Evolutionary conservation across 129 eudicot species (phyloP).

Genomic region (Arctium lappa): DNA sequence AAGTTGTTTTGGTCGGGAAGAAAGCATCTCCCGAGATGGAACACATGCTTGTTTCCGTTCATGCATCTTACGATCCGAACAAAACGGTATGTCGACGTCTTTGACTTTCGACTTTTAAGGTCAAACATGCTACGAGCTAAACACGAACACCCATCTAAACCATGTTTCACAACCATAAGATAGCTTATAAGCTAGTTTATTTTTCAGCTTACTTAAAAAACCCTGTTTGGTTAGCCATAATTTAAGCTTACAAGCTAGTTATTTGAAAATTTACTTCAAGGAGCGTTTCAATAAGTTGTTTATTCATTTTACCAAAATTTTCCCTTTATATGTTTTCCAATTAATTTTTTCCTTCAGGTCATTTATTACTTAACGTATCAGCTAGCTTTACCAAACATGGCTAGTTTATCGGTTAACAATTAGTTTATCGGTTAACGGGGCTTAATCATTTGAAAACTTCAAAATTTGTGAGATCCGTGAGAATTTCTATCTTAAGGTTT

Average conservation of each 20-base stretch:
- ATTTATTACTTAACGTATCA: neutral
- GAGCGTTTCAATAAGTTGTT: too few relatives aligned
- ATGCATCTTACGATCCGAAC: conserved; percentile 71
- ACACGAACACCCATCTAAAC: neutral
- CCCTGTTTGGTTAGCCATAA: neutral
- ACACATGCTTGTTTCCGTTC: conserved; percentile 66
- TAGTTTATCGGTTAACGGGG: too few relatives aligned
- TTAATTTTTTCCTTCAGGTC: neutral
- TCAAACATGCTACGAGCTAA: neutral
- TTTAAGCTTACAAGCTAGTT: too few relatives aligned
- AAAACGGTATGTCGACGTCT: conserved; percentile 46
- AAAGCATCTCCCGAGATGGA: conserved; percentile 52
- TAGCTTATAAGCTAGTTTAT: neutral
- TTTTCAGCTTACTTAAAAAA: neutral
- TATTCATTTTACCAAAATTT: too few relatives aligned
- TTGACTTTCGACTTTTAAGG: neutral
- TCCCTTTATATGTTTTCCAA: neutral
- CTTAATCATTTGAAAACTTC: too few relatives aligned
- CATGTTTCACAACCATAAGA: neutral
- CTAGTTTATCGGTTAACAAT: neutral
- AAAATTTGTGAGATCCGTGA: too few relatives aligned
- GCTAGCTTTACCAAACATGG: neutral
- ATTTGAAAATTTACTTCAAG: too few relatives aligned
- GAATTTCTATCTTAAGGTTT: too few relatives aligned
- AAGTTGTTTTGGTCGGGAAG: conserved; percentile 73